Evolutionary conservation across 1,139 yeast genomes (phyloP).

Genomic region (Candida pseudoviswanathii): DNA sequence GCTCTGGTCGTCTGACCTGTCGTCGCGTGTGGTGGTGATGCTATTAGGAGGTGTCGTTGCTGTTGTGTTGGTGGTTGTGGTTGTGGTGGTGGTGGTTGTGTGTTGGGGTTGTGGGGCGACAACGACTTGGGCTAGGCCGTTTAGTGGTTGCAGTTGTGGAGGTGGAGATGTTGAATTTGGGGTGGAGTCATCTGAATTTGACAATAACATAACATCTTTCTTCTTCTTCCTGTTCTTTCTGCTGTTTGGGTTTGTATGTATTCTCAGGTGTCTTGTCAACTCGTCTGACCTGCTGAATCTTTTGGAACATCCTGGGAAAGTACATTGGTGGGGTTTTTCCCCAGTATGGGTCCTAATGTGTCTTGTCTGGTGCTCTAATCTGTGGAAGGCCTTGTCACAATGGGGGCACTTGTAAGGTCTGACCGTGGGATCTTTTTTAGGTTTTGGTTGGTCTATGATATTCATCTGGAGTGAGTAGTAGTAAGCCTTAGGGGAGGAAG

Average conservation of each 20-base stretch:
- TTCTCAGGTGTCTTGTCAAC: slow-evolving; percentile 65
- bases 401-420: slow-evolving; percentile 62
- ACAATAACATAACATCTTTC: slow-evolving; percentile 14
- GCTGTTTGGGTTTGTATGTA: slow-evolving; percentile 59
- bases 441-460: slow-evolving; percentile 15
- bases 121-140: background rate
- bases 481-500: background rate
- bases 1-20: background rate
- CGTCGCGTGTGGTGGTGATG: background rate
- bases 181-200: background rate
- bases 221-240: slow-evolving; percentile 37
- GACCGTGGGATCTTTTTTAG: slow-evolving; percentile 21
- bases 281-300: slow-evolving; percentile 71
- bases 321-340: slow-evolving; percentile 75
- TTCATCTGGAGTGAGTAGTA: background rate
- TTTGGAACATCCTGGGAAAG: slow-evolving; percentile 66
- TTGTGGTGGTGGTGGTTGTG: background rate
- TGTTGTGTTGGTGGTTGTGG: background rate
- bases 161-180: background rate
- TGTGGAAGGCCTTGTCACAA: slow-evolving; percentile 64
- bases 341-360: slow-evolving; percentile 75
- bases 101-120: slow-evolving; percentile 1
- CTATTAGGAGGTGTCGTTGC: background rate
- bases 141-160: background rate
- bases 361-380: slow-evolving; percentile 69